Percentiles rank a stretch among this genome's conserved stretches.
These are phyloP conservation scores for Mycena haematopus DNA, from an alignment of 768 basidiomycete species.

Conservation along the genomic window DNA sequence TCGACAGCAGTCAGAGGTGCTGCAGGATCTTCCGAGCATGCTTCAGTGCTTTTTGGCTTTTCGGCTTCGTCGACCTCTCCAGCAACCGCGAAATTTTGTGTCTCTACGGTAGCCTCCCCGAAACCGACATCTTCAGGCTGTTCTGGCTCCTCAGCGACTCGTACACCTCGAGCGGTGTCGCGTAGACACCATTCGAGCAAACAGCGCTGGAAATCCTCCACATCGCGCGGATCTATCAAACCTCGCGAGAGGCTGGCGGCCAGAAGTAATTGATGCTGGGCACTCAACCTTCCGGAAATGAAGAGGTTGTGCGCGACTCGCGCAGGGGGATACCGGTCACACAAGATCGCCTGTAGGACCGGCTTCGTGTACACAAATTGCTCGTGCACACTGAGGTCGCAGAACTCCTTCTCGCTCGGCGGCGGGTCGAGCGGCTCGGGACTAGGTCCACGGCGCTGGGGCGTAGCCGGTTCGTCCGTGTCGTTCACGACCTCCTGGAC, in stretches of 20 bases:
- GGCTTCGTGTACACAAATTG: slow-evolving; percentile 75
- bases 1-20: not conserved
- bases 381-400: slow-evolving; percentile 52
- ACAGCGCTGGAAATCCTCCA: slow-evolving; percentile 42
- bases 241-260: slow-evolving; percentile 40
- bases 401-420: slow-evolving; percentile 51
- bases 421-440: slow-evolving; percentile 50
- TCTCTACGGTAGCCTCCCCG: not conserved
- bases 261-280: not conserved
- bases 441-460: slow-evolving; percentile 32
- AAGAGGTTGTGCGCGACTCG: slow-evolving; percentile 21
- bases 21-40: not conserved
- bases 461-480: slow-evolving; percentile 37
- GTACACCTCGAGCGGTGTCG: slow-evolving; percentile 32
- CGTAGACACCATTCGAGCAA: slow-evolving; percentile 54
- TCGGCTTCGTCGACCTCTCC: slow-evolving; percentile 20
- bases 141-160: slow-evolving; percentile 19
- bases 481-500: slow-evolving; percentile 48
- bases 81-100: not conserved
- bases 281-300: slow-evolving; percentile 1
- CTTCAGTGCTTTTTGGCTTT: not conserved
- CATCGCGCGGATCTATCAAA: slow-evolving; percentile 47
- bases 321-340: slow-evolving; percentile 61
- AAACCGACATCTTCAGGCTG: slow-evolving; percentile 3
- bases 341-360: slow-evolving; percentile 64